phyloP scores from a whole-genome alignment of 2,329 filamentous ascomycete genomes.

The Truncatella angustata region DNA sequence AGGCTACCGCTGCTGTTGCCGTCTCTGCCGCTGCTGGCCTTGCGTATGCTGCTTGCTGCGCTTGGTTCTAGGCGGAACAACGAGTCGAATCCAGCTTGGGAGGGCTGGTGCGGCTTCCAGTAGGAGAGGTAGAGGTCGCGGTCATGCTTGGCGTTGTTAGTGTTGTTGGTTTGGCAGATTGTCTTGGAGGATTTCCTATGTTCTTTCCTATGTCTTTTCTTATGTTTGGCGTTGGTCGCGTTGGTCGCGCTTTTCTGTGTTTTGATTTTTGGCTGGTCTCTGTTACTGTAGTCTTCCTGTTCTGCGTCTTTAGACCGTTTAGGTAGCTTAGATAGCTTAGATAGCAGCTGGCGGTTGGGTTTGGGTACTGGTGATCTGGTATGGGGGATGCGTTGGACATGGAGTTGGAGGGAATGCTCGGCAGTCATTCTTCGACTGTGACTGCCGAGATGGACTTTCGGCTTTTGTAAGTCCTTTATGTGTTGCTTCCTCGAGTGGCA shows the following conservation, averaged over 20 bases:
- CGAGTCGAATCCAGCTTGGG: background rate
- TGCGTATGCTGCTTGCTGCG: background rate
- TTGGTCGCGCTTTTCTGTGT: background rate
- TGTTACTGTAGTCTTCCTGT: too few relatives aligned
- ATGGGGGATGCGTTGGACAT: too few relatives aligned
- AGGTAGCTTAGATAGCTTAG: too few relatives aligned
- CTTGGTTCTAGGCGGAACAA: background rate
- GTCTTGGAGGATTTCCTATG: conserved; percentile 1
- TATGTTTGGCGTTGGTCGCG: background rate
- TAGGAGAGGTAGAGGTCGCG: background rate
- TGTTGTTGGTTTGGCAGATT: background rate
- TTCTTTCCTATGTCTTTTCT: background rate
- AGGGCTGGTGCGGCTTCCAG: background rate
- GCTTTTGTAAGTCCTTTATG: background rate
- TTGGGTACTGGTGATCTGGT: too few relatives aligned
- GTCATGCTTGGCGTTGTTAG: background rate
- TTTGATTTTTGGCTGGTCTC: background rate
- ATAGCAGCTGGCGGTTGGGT: too few relatives aligned
- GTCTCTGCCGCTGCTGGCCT: background rate
- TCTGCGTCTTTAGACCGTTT: too few relatives aligned
- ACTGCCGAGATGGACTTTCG: background rate
- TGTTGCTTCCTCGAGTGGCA: background rate
- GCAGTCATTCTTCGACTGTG: background rate
- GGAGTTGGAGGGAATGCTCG: background rate
- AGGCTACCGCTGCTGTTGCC: background rate